Evolutionary conservation across 768 basidiomycete genomes (phyloP), one percentile per base, ranked within the genome.

Genomic region (Hygrocybe coccinea): DNA sequence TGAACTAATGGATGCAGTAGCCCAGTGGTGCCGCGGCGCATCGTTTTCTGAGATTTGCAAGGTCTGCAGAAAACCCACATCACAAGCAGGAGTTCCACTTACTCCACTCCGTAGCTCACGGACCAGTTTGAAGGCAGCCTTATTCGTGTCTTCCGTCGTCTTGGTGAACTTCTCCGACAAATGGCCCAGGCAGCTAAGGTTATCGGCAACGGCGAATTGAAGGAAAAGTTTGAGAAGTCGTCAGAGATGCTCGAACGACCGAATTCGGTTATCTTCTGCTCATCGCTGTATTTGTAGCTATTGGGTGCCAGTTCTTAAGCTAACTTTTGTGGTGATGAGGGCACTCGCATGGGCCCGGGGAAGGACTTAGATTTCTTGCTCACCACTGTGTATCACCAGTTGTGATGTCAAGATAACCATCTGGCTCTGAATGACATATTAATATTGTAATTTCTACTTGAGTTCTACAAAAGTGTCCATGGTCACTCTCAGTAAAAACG

Each of bases 21-120:
- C 93, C 35, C 89, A 93, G 58, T 99, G 97, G 97, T 98, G 95
- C 74, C 85, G 91, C n/a, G 97, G 97, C 3, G 91, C 94, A 14
- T 91, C 91, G 24, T 99, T 99, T 72, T 77, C 89, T 1, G 95
- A 99, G 22, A 93, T 97, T 54, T 93, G 91, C 81, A 97, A 97
- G 83, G 95, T 90, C 41, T 29, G 79, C 62, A 7, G 3, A 39
- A 45, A 22, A 2, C 10, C 21, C 17, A 54, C 25, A 48, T 10
- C 47, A 22, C 1, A 8, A 12, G 5, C 17, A n/a, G 21, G 49
- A 12, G 45, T 37, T 35, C 39, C 44, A 29, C 50, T 38, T 8
- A 56, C 35, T 33, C 21, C 7, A 44, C 50, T 50, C 12, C 52
- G n/a, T 67, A 97, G 95, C 78, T 95, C 65, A 93, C 93, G 5